phyloP scores from a whole-genome alignment of 805 yeast species.

The Candida coquimbonensis region DNA sequence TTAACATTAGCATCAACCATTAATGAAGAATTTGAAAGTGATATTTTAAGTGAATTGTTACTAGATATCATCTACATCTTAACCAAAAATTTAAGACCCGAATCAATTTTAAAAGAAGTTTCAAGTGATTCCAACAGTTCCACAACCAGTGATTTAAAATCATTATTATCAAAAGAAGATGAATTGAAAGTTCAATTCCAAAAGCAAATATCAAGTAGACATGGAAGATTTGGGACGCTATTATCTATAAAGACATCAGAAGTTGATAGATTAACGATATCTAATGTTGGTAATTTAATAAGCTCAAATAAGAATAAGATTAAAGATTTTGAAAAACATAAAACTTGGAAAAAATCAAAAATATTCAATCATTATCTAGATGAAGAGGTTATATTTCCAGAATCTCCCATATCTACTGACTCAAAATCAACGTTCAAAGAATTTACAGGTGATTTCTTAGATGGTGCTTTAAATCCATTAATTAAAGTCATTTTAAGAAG shows the following conservation, averaged over 20 bases:
- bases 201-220: slow-evolving; percentile 59
- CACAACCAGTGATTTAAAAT: slow-evolving; percentile 15
- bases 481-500: slow-evolving; percentile 44
- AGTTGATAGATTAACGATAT: slow-evolving; percentile 51
- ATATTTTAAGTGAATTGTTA: slow-evolving; percentile 52
- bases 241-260: slow-evolving; percentile 63
- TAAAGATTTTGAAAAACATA: slow-evolving; percentile 57
- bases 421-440: slow-evolving; percentile 9
- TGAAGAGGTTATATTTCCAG: slow-evolving; percentile 26
- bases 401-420: slow-evolving; percentile 14
- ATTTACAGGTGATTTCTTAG: slow-evolving; percentile 55
- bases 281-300: slow-evolving; percentile 63
- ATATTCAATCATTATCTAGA: slow-evolving; percentile 21
- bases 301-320: slow-evolving; percentile 45
- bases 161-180: slow-evolving; percentile 55
- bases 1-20: slow-evolving; percentile 64
- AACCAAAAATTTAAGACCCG: slow-evolving; percentile 46
- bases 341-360: slow-evolving; percentile 51
- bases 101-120: slow-evolving; percentile 10
- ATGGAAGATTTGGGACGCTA: slow-evolving; percentile 86
- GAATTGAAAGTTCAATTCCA: slow-evolving; percentile 41
- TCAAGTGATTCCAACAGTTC: neutral
- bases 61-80: slow-evolving; percentile 66
- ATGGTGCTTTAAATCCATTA: slow-evolving; percentile 69
- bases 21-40: slow-evolving; percentile 54